Evolutionary conservation across 1,139 yeast species (phyloP).

Genomic region (Blastobotrys ciferrii): DNA sequence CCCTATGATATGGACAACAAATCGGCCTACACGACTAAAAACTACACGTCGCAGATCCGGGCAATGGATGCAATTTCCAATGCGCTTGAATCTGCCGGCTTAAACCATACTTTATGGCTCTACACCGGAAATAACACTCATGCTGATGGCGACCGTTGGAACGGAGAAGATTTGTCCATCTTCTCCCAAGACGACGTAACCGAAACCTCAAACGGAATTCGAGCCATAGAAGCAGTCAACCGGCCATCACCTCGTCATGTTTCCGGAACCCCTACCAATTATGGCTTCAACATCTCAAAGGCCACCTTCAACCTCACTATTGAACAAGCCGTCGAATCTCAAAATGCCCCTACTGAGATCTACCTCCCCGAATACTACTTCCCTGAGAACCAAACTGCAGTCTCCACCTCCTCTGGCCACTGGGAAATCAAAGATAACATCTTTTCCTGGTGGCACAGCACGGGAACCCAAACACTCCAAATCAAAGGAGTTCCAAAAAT

Average conservation of each 20-base stretch:
- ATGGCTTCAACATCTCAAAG: slow-evolving; percentile 2
- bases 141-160: slow-evolving; percentile 88
- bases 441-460: slow-evolving; percentile 63
- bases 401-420: slow-evolving; percentile 55
- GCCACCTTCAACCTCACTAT: slow-evolving; percentile 3
- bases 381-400: slow-evolving; percentile 46
- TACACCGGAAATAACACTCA: slow-evolving; percentile 72
- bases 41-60: slow-evolving; percentile 66
- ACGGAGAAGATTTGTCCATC: slow-evolving; percentile 86
- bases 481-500: slow-evolving; percentile 24
- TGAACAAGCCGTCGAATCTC: neutral
- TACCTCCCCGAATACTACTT: slow-evolving; percentile 74
- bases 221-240: neutral
- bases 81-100: slow-evolving; percentile 70
- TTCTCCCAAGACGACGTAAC: slow-evolving; percentile 25
- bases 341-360: slow-evolving; percentile 50
- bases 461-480: slow-evolving; percentile 31
- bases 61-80: slow-evolving; percentile 81
- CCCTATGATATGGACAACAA: slow-evolving; percentile 92
- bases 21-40: slow-evolving; percentile 61
- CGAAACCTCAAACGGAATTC: neutral
- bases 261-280: neutral
- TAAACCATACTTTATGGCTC: slow-evolving; percentile 84
- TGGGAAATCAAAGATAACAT: slow-evolving; percentile 54
- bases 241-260: slow-evolving; percentile 1